A percentile compares a stretch with the other conserved stretches of the same genome.
phyloP scores from a whole-genome alignment of 2,329 filamentous ascomycete species.

The Epichloe baconii region DNA sequence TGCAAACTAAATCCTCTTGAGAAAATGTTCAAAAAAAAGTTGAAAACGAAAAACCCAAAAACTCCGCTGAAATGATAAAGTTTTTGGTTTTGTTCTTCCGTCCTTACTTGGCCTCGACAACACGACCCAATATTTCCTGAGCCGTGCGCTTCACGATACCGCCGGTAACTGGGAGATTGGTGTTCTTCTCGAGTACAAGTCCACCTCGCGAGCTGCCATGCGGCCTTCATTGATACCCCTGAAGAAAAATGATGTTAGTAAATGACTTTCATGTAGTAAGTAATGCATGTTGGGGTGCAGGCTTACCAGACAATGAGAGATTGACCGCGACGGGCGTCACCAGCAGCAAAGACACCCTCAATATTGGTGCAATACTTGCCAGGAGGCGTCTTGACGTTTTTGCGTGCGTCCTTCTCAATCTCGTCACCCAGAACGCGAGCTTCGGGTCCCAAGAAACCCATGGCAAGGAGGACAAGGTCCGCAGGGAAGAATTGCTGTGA shows the following conservation, averaged over 20 bases:
- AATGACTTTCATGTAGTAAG: background rate
- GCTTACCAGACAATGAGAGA: constrained; percentile 89
- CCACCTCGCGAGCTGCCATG: constrained; percentile 82
- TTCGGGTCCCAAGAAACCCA: constrained; percentile 95
- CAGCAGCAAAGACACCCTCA: constrained; percentile 80
- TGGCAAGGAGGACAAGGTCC: constrained; percentile 84
- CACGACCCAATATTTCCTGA: constrained; percentile 46
- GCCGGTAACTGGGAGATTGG: constrained; percentile 75
- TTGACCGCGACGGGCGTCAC: constrained; percentile 89
- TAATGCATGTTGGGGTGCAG: background rate
- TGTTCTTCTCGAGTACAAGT: constrained; percentile 71
- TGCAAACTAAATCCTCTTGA: background rate
- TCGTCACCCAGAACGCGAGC: constrained; percentile 75
- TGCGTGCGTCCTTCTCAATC: constrained; percentile 81
- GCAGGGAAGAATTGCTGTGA: constrained; percentile 94
- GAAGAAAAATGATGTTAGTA: background rate
- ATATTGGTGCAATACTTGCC: constrained; percentile 84
- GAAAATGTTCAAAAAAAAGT: background rate
- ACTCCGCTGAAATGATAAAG: background rate
- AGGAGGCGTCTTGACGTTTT: constrained; percentile 88
- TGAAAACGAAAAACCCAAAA: background rate
- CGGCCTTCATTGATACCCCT: constrained; percentile 96
- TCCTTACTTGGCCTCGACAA: constrained; percentile 8
- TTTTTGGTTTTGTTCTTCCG: background rate
- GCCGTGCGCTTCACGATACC: constrained; percentile 82